Evolutionary conservation across 352 stramenopile species (phyloP).

Genomic region (Phytopythium helicoides): DNA sequence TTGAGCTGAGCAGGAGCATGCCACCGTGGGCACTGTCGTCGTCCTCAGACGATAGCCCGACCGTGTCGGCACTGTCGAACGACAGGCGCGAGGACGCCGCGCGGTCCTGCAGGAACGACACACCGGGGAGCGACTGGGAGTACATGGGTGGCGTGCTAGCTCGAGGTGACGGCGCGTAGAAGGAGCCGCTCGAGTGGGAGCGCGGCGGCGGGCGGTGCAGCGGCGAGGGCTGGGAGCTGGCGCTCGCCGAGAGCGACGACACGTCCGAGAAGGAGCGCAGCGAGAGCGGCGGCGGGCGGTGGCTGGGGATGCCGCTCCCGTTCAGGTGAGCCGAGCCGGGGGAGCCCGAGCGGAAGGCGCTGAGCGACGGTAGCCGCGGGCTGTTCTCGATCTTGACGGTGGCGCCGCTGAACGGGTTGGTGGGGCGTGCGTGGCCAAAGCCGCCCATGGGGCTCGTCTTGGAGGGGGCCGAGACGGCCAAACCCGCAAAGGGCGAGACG

Average conservation of each 20-base stretch:
- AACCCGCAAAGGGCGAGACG: slow-evolving; percentile 65
- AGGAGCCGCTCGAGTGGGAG: neutral
- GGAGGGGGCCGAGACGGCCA: slow-evolving; percentile 65
- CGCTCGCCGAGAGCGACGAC: slow-evolving; percentile 45
- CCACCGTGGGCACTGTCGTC: slow-evolving; percentile 40
- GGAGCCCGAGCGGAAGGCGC: slow-evolving; percentile 64
- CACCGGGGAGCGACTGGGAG: slow-evolving; percentile 66
- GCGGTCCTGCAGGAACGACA: slow-evolving; percentile 61
- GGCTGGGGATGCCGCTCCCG: slow-evolving; percentile 53
- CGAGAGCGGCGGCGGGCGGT: slow-evolving; percentile 49
- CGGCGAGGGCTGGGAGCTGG: slow-evolving; percentile 24
- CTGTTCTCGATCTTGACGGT: slow-evolving; percentile 57
- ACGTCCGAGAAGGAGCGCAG: slow-evolving; percentile 55
- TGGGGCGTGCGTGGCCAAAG: slow-evolving; percentile 22
- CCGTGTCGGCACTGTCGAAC: slow-evolving; percentile 57
- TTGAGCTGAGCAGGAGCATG: slow-evolving; percentile 74
- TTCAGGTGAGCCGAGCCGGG: slow-evolving; percentile 49
- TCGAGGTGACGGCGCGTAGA: slow-evolving; percentile 21
- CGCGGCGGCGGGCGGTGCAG: slow-evolving; percentile 17
- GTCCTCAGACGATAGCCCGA: slow-evolving; percentile 68
- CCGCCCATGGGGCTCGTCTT: slow-evolving; percentile 30
- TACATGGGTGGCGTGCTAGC: slow-evolving; percentile 37
- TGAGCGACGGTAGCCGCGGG: slow-evolving; percentile 64
- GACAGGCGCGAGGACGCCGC: slow-evolving; percentile 39
- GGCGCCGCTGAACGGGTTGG: slow-evolving; percentile 52